Conservation (phyloP, 345 rosid genomes). For the Mangifera indica region DNA sequence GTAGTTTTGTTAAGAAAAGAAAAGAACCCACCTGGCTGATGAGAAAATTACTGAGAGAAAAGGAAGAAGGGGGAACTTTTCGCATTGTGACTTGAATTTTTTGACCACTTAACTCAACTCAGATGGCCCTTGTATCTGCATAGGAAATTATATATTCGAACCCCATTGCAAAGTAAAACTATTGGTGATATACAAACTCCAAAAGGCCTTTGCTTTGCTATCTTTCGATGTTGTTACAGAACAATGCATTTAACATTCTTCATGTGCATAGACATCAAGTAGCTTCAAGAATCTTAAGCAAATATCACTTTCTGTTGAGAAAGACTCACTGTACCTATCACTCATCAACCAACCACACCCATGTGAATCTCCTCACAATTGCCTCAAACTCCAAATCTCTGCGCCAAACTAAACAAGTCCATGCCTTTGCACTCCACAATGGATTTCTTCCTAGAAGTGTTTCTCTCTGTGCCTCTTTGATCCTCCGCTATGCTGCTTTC, state of each 20-base stretch:
- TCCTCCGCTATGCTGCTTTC: slow-evolving; percentile 45
- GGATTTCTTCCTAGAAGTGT: slow-evolving; percentile 40
- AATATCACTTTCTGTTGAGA: neutral
- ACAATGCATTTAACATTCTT: slow-evolving; percentile 2
- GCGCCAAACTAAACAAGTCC: slow-evolving; percentile 36
- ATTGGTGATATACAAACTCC: too few species aligned
- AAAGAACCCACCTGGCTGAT: too few species aligned
- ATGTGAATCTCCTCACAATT: slow-evolving; percentile 28
- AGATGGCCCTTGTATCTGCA: too few species aligned
- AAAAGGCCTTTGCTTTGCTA: too few species aligned
- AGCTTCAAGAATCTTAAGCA: neutral
- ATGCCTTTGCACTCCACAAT: slow-evolving; percentile 37
- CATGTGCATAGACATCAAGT: neutral
- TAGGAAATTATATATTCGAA: too few species aligned
- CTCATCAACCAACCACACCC: neutral
- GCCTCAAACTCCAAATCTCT: slow-evolving; percentile 32
- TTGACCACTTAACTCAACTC: too few species aligned
- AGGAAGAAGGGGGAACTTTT: too few species aligned
- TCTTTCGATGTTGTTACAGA: slow-evolving; percentile 7
- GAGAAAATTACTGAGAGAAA: too few species aligned
- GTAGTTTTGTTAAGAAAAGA: too few species aligned
- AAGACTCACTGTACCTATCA: too few species aligned
- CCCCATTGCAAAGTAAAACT: too few species aligned
- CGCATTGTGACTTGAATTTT: too few species aligned
- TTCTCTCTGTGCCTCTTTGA: slow-evolving; percentile 46